A percentile compares a stretch with the other conserved stretches of the same genome.
Conservation (phyloP, 2,329 filamentous ascomycete species). For the Clonostachys sp. region DNA sequence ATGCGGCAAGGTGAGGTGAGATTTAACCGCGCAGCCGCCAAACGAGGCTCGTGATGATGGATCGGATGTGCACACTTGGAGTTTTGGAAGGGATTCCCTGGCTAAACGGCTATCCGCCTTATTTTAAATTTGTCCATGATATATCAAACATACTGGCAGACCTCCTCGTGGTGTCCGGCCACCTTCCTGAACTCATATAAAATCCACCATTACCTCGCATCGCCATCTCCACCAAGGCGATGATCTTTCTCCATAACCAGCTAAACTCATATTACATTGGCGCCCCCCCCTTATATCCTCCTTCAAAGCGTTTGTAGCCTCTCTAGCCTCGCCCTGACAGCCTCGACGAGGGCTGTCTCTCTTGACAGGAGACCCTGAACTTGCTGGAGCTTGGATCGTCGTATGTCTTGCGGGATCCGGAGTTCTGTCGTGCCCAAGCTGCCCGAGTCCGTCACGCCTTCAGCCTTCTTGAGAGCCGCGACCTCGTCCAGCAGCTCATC, state of each 20-base stretch:
- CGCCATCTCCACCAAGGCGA: background rate
- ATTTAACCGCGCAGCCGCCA: too few relatives aligned
- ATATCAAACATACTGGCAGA: too few relatives aligned
- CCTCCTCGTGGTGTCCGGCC: too few relatives aligned
- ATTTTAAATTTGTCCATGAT: too few relatives aligned
- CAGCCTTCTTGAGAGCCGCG: constrained; percentile 31
- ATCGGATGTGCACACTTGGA: too few relatives aligned
- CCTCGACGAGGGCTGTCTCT: constrained; percentile 65
- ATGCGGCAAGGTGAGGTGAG: too few relatives aligned
- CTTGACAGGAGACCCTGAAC: constrained; percentile 60
- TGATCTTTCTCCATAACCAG: background rate
- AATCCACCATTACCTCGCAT: too few relatives aligned
- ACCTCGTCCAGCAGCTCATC: constrained; percentile 48
- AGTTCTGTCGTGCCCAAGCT: constrained; percentile 28
- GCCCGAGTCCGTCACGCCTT: constrained; percentile 12
- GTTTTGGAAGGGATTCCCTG: too few relatives aligned
- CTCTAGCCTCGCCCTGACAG: constrained; percentile 58
- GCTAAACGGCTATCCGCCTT: too few relatives aligned
- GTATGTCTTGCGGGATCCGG: constrained; percentile 54
- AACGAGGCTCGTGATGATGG: too few relatives aligned
- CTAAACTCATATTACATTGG: background rate
- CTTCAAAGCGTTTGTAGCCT: constrained; percentile 35
- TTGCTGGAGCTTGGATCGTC: constrained; percentile 58
- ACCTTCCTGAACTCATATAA: too few relatives aligned
- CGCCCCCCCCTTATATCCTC: background rate